Evolutionary conservation across 257 asterid species (phyloP), one percentile per base, ranked within the genome.

Genomic region (Penstemon barbatus): DNA sequence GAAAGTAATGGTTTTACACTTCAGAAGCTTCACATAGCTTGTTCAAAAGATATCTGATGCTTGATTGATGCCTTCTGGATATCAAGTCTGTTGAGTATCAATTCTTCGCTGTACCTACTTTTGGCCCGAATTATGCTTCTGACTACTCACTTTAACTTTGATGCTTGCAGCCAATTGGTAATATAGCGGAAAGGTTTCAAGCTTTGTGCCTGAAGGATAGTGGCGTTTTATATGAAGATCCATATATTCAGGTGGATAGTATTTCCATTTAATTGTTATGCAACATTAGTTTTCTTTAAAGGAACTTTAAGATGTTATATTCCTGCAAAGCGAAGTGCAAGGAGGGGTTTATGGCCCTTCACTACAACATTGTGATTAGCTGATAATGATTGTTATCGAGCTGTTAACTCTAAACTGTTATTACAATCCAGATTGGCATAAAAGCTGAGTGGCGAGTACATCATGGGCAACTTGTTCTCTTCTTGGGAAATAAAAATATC

Each of bases 361-460:
- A 15, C 4, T 36, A 8, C 6, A n/a, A 42, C 54, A 59, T 57
- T 15, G 0, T 7, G 43, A 53, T 63, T 33, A 63, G 60, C 42
- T 49, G 57, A 5, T 64, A 58, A 37, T 58, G 42, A 51, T 55
- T 74, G 63, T 40, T 58, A 8, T 15, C 61, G 19, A 53, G 69
- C 7, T 44, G 43, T 75, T 66, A 57, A 57, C 45, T 71, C 18
- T 41, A 71, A 33, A 63, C 75, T 49, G 54, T 72, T 41, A 64
- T 63, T 54, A 54, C 68, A 50, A 62, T 75, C 68, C 81, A 92
- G 98, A 87, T 92, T 82, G 98, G 98, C 77, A 86, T 86, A 76
- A 92, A 92, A 84, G 95, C 95, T 15, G 98, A 92, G 58, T 92
- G 98, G 98, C 83, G 89, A 72, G 87, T 86, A 37, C 95, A 87